A percentile compares a stretch with the other conserved stretches of the same genome.
Evolutionary conservation across 148 eudicot species (phyloP).

Genomic region (Persicaria tinctoria): DNA sequence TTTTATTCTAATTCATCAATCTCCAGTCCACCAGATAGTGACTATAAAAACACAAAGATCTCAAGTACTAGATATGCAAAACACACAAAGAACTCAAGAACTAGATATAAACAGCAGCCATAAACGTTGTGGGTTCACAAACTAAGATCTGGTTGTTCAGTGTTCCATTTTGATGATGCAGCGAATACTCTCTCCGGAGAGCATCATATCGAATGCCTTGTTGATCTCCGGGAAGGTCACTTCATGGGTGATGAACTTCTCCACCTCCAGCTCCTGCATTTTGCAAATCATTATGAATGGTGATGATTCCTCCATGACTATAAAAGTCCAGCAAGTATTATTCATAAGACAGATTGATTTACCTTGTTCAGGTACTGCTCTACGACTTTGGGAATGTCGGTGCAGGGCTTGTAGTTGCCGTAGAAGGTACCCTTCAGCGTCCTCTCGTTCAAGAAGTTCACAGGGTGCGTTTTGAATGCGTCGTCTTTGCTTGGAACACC

Average conservation of each 20-base stretch:
- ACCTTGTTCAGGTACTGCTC: conserved; percentile 62
- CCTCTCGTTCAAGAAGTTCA: conserved; percentile 43
- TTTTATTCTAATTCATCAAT: conserved; percentile 1
- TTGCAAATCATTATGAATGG: background rate
- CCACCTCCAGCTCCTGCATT: conserved; percentile 34
- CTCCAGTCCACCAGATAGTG: background rate
- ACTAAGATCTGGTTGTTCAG: background rate
- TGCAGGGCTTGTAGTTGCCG: conserved; percentile 43
- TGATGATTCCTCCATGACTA: background rate
- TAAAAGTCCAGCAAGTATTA: background rate
- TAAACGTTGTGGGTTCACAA: background rate
- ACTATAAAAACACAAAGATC: background rate
- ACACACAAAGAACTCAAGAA: background rate
- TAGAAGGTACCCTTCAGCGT: conserved; percentile 55
- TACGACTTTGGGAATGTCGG: conserved; percentile 42
- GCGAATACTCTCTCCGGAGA: conserved; percentile 40
- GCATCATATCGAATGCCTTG: conserved; percentile 54
- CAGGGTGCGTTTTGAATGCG: conserved; percentile 38
- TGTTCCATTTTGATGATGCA: conserved; percentile 51
- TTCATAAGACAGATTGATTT: background rate
- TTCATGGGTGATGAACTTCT: conserved; percentile 55
- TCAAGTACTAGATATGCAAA: background rate
- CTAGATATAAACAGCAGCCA: background rate
- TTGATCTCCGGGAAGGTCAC: conserved; percentile 42
- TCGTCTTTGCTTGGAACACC: conserved; percentile 58